phyloP scores from a whole-genome alignment of 768 basidiomycete species.

The Amanita fuliginea region DNA sequence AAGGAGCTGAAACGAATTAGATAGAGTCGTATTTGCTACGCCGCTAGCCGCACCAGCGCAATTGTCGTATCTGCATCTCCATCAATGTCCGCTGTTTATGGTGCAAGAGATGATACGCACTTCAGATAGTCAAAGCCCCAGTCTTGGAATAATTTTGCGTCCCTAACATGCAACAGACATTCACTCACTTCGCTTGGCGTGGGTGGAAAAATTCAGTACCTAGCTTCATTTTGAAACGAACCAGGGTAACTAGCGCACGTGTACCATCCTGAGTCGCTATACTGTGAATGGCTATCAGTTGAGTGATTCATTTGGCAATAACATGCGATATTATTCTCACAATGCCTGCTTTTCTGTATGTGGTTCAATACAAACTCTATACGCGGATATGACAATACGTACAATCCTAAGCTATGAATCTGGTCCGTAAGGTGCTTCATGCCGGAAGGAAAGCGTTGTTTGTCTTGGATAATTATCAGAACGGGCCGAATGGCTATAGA shows the following conservation, averaged over 20 bases:
- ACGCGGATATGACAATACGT: conserved; percentile 13
- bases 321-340: conserved; percentile 21
- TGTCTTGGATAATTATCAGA: conserved; percentile 20
- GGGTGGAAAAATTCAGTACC: conserved; percentile 17
- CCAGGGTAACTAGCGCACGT: conserved; percentile 58
- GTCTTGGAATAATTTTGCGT: conserved; percentile 44
- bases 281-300: conserved; percentile 22
- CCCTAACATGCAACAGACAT: conserved; percentile 20
- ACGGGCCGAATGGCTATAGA: neutral
- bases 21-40: neutral
- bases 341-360: conserved; percentile 45
- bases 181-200: neutral
- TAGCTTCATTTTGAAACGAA: conserved; percentile 51
- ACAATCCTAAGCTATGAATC: conserved; percentile 50
- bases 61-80: conserved; percentile 42
- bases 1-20: conserved; percentile 29
- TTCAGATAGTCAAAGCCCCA: conserved; percentile 63
- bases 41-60: conserved; percentile 34
- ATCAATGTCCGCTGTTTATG: neutral
- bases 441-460: conserved; percentile 42
- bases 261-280: conserved; percentile 60
- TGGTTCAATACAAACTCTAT: neutral
- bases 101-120: conserved; percentile 20
- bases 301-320: neutral
- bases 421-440: conserved; percentile 45